Evolutionary conservation across 2,329 filamentous ascomycete genomes (phyloP).

Genomic region (Claviceps arundinis): DNA sequence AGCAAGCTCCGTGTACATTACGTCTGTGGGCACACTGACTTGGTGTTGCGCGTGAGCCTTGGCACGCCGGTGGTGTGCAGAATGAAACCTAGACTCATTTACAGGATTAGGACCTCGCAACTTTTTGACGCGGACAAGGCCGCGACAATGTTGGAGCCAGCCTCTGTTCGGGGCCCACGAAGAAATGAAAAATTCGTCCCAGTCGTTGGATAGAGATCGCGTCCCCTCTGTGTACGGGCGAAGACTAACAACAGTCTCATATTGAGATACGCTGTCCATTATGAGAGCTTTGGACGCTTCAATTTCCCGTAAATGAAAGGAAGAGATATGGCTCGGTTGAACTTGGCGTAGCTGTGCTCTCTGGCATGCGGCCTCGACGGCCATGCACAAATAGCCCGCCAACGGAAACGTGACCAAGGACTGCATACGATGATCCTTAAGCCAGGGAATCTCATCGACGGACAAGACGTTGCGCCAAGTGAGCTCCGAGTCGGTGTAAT

Average conservation of each 20-base stretch:
- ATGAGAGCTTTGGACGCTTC: slow-evolving; percentile 15
- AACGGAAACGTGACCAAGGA: slow-evolving; percentile 42
- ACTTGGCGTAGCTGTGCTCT: slow-evolving; percentile 13
- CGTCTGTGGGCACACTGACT: slow-evolving; percentile 6
- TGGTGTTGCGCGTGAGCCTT: not conserved
- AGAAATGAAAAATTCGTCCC: slow-evolving; percentile 44
- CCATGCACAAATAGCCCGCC: slow-evolving; percentile 39
- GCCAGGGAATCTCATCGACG: slow-evolving; percentile 39
- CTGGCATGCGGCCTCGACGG: slow-evolving; percentile 31
- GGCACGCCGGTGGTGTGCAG: not conserved
- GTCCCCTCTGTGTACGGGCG: slow-evolving; percentile 16
- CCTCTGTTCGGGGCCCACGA: slow-evolving; percentile 37
- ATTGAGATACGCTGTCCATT: slow-evolving; percentile 12
- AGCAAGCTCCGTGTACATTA: slow-evolving; percentile 16
- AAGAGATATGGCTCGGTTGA: slow-evolving; percentile 10
- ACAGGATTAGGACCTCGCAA: slow-evolving; percentile 11
- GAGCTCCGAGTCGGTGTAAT: slow-evolving; percentile 30
- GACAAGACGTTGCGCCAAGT: slow-evolving; percentile 35
- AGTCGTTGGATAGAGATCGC: slow-evolving; percentile 25
- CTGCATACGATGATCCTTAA: slow-evolving; percentile 45
- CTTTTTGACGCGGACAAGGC: slow-evolving; percentile 27
- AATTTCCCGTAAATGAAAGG: slow-evolving; percentile 14
- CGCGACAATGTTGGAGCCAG: slow-evolving; percentile 46
- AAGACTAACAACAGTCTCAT: slow-evolving; percentile 15
- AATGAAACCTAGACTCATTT: not conserved